Percentiles rank a stretch among this genome's conserved stretches.
Conservation (phyloP, 805 yeast species). For the Komagataella mondaviorum region DNA sequence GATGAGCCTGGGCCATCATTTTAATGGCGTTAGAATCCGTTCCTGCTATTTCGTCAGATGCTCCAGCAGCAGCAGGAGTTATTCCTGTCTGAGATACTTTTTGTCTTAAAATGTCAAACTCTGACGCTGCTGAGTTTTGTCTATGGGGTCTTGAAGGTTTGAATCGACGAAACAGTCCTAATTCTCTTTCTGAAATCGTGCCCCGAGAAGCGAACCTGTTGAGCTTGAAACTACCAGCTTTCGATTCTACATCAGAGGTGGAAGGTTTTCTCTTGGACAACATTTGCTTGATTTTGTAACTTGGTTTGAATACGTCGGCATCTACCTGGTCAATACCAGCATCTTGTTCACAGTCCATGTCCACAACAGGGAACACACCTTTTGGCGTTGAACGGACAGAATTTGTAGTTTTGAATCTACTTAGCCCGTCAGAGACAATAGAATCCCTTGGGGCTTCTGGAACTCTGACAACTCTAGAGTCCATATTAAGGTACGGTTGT, state of each 20-base stretch:
- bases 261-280: not conserved
- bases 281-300: not conserved
- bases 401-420: not conserved
- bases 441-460: slow-evolving; percentile 4
- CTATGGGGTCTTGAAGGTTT: not conserved
- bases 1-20: not conserved
- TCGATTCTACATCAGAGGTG: not conserved
- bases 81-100: slow-evolving; percentile 19
- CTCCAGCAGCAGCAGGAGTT: slow-evolving; percentile 25
- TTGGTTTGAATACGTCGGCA: slow-evolving; percentile 11
- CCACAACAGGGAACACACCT: slow-evolving; percentile 70
- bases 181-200: not conserved
- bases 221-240: not conserved
- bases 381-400: slow-evolving; percentile 33
- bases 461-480: slow-evolving; percentile 62
- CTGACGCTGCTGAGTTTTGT: not conserved
- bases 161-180: not conserved
- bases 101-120: not conserved
- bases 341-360: slow-evolving; percentile 32
- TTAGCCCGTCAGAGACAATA: slow-evolving; percentile 1
- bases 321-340: slow-evolving; percentile 12
- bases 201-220: not conserved
- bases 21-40: slow-evolving; percentile 7
- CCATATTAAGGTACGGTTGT: slow-evolving; percentile 66
- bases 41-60: slow-evolving; percentile 33